A percentile compares a stretch with the other conserved stretches of the same genome.
These are phyloP conservation scores for Phytophthora capsici DNA, from an alignment of 352 stramenopile genomes.

Conservation along the genomic window DNA sequence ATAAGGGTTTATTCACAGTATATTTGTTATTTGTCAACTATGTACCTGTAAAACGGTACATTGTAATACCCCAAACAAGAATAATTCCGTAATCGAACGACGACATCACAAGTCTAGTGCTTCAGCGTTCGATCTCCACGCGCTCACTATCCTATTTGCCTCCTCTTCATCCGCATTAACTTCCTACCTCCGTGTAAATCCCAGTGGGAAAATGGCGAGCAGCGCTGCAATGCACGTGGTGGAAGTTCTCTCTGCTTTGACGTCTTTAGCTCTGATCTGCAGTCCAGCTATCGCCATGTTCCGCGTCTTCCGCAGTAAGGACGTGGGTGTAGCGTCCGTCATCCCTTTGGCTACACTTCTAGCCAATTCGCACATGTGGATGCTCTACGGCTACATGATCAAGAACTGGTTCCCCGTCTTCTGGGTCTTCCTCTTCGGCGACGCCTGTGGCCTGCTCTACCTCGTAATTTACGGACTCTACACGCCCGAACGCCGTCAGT, in stretches of 20 bases:
- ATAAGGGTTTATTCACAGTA: too few relatives aligned
- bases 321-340: slow-evolving; percentile 41
- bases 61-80: slow-evolving; percentile 1
- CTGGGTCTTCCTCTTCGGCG: slow-evolving; percentile 37
- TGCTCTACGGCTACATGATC: slow-evolving; percentile 52
- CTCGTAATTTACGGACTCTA: slow-evolving; percentile 54
- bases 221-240: slow-evolving; percentile 21
- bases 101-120: neutral
- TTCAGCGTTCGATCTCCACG: neutral
- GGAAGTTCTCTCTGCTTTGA: slow-evolving; percentile 32
- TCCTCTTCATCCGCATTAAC: neutral
- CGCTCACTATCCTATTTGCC: slow-evolving; percentile 2
- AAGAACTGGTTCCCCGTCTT: slow-evolving; percentile 54
- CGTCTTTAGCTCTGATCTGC: slow-evolving; percentile 44
- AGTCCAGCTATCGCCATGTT: slow-evolving; percentile 41
- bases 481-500: slow-evolving; percentile 31
- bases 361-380: slow-evolving; percentile 47
- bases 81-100: neutral
- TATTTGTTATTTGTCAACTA: too few relatives aligned
- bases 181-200: neutral
- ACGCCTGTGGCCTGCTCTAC: slow-evolving; percentile 38
- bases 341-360: slow-evolving; percentile 45
- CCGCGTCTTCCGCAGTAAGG: slow-evolving; percentile 37
- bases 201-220: slow-evolving; percentile 16
- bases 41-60: neutral